These are phyloP conservation scores for Colletotrichum orbiculare DNA, from an alignment of 2,329 filamentous ascomycete species.

Conservation along the genomic window DNA sequence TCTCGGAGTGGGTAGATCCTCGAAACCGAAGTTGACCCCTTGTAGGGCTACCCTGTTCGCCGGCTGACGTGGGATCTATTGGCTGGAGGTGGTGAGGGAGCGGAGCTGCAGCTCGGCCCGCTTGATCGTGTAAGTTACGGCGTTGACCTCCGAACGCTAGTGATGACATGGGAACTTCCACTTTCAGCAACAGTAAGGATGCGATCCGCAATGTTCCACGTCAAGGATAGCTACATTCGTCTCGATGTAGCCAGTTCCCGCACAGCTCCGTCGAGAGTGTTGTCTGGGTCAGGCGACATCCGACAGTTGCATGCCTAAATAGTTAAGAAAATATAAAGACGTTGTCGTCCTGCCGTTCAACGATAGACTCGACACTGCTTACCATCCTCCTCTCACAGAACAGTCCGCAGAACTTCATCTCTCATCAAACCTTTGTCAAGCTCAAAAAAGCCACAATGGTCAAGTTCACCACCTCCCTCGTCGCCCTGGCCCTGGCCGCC, in stretches of 20 bases:
- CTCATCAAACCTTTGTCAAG: background rate
- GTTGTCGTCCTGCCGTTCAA: background rate
- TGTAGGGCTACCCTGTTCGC: background rate
- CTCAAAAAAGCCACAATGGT: background rate
- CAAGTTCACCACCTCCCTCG: background rate
- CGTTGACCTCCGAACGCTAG: no score
- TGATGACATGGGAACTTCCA: background rate
- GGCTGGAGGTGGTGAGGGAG: background rate
- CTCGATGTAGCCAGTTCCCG: no score
- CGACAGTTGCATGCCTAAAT: background rate
- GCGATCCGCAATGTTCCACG: background rate
- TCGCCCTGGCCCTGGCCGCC: constrained; percentile 5
- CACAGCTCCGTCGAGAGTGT: no score
- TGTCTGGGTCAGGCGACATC: no score
- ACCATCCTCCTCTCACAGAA: background rate
- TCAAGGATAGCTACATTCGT: no score
- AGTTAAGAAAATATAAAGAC: background rate
- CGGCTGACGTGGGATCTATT: constrained; percentile 3
- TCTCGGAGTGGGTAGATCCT: background rate
- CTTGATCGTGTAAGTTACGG: background rate
- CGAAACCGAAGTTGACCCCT: background rate
- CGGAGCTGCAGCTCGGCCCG: background rate
- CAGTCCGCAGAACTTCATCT: background rate
- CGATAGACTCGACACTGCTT: background rate
- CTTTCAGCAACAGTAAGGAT: background rate